These are phyloP conservation scores for Fusarium sp. DNA, from an alignment of 2,329 filamentous ascomycete genomes.

Conservation along the genomic window DNA sequence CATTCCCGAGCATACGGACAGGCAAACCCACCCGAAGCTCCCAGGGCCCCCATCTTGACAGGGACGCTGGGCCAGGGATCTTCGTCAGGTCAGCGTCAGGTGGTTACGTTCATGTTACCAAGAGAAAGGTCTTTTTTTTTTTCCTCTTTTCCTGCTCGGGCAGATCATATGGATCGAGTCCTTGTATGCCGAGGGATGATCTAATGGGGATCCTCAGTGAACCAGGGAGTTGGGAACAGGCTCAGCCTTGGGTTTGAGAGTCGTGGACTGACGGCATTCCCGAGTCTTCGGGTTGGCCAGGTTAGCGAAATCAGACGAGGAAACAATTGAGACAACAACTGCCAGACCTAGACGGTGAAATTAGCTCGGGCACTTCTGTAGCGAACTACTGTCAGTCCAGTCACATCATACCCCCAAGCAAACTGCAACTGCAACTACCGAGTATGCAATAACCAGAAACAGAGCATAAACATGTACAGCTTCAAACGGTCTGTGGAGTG, in stretches of 20 bases:
- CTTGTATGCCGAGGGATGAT: not conserved
- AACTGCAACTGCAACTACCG: not conserved
- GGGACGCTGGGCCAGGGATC: conserved; percentile 23
- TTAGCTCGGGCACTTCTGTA: conserved; percentile 13
- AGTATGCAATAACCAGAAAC: conserved; percentile 29
- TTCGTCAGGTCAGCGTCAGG: conserved; percentile 29
- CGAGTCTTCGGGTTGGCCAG: not conserved
- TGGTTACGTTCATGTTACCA: conserved; percentile 6
- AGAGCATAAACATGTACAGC: not conserved
- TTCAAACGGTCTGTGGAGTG: conserved; percentile 15
- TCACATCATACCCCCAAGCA: conserved; percentile 1
- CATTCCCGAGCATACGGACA: conserved; percentile 14
- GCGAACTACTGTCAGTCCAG: conserved; percentile 2
- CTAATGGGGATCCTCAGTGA: not conserved
- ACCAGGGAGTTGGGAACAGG: not conserved
- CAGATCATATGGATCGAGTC: conserved; percentile 23
- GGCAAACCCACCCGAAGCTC: conserved; percentile 22
- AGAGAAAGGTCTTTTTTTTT: conserved; percentile 17
- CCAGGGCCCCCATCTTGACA: conserved; percentile 30
- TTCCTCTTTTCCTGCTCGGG: conserved; percentile 2
- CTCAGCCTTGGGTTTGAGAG: not conserved
- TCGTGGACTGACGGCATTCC: not conserved
- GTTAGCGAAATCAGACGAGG: conserved; percentile 6
- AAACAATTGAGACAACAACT: conserved; percentile 40
- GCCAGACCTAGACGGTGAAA: conserved; percentile 4